Conservation (phyloP, 2,329 filamentous ascomycete species). For the Pseudogymnoascus sp. region DNA sequence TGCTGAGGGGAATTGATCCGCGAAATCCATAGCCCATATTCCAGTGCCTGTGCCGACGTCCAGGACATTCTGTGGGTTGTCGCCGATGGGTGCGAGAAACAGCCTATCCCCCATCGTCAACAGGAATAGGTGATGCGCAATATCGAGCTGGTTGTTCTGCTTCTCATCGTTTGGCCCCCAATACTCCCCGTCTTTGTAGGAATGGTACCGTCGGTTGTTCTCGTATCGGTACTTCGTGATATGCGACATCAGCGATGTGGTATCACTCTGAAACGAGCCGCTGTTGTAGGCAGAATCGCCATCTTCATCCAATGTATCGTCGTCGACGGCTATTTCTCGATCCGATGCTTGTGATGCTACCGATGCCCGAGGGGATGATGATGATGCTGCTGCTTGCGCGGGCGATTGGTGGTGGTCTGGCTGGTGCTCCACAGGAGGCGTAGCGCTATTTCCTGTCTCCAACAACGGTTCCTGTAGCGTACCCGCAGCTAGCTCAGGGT, state of each 20-base stretch:
- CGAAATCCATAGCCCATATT: conserved; percentile 35
- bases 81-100: conserved; percentile 25
- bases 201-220: conserved; percentile 42
- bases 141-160: conserved; percentile 25
- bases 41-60: conserved; percentile 38
- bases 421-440: background rate
- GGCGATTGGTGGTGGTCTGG: too few relatives aligned
- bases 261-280: conserved; percentile 11
- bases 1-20: conserved; percentile 26
- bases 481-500: background rate
- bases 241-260: conserved; percentile 18
- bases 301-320: background rate
- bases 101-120: conserved; percentile 21
- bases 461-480: background rate
- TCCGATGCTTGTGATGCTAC: background rate
- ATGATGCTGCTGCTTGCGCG: background rate
- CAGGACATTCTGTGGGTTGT: conserved; percentile 27
- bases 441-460: background rate
- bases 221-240: conserved; percentile 29
- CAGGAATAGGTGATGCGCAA: conserved; percentile 23
- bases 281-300: conserved; percentile 12
- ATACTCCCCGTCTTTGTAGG: conserved; percentile 35
- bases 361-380: background rate
- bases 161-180: conserved; percentile 26
- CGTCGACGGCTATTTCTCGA: background rate